phyloP scores from a whole-genome alignment of 78 protist genomes.

The Chrysochromulina tobinii region DNA sequence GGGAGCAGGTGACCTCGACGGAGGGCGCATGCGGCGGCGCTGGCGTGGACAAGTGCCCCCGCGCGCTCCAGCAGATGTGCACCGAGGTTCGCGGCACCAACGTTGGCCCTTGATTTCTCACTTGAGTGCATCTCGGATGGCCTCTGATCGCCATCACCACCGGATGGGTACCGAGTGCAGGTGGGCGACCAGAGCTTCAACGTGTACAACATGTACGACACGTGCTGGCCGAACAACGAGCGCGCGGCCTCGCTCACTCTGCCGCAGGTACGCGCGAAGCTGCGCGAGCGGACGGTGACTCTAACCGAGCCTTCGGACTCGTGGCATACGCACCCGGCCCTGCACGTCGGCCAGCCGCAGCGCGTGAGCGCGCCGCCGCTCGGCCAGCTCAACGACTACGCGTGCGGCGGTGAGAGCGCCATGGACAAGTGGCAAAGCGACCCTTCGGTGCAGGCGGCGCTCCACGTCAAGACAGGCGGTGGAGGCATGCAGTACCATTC shows the following conservation, averaged over 20 bases:
- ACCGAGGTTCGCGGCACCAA: no score
- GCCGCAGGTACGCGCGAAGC: no score
- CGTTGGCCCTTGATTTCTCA: no score
- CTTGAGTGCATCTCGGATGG: no score
- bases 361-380: neutral
- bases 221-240: neutral
- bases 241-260: neutral
- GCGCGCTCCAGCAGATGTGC: no score
- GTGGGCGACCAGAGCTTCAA: neutral
- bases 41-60: no score
- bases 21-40: no score
- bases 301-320: neutral
- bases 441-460: conserved; percentile 13
- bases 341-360: neutral
- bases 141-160: no score
- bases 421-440: neutral
- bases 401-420: no score
- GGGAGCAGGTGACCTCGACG: neutral
- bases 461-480: conserved; percentile 48
- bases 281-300: no score
- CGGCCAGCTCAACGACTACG: no score
- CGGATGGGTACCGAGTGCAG: neutral
- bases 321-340: neutral
- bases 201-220: conserved; percentile 10
- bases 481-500: neutral